Percentiles rank a stretch among this genome's conserved stretches.
Conservation (phyloP, 2,329 filamentous ascomycete species). For the Meredithiella fracta region DNA sequence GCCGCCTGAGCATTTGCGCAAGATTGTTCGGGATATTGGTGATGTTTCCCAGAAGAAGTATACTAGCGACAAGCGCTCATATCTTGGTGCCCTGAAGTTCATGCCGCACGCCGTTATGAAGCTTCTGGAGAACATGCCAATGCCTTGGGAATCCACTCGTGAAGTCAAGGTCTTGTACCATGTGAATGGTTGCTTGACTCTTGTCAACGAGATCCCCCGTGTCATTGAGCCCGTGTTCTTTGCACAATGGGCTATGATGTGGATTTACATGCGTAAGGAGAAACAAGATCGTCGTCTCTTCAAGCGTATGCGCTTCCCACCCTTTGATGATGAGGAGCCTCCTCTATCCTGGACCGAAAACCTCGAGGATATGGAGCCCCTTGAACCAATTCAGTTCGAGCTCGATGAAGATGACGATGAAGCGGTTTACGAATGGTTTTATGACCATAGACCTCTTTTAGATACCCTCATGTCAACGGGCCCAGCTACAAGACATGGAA, state of each 20-base stretch:
- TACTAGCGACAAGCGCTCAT: slow-evolving; percentile 94
- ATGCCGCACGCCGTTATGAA: slow-evolving; percentile 98
- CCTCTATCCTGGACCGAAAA: slow-evolving; percentile 97
- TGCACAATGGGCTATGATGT: slow-evolving; percentile 99
- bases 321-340: slow-evolving; percentile 96
- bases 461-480: slow-evolving; percentile 92
- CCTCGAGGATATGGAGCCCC: slow-evolving; percentile 91
- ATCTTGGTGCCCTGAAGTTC: slow-evolving; percentile 92
- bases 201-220: slow-evolving; percentile 90
- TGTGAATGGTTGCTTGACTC: slow-evolving; percentile 88
- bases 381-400: slow-evolving; percentile 98
- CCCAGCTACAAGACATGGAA: slow-evolving; percentile 97
- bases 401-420: slow-evolving; percentile 85
- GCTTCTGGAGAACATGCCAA: slow-evolving; percentile 96
- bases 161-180: slow-evolving; percentile 98
- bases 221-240: slow-evolving; percentile 97
- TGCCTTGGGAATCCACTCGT: slow-evolving; percentile 94
- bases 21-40: slow-evolving; percentile 96
- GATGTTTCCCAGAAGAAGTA: slow-evolving; percentile 99
- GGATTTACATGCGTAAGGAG: slow-evolving; percentile 93
- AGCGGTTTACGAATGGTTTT: slow-evolving; percentile 91
- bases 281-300: slow-evolving; percentile 93
- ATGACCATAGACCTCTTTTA: slow-evolving; percentile 77
- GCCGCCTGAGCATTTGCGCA: slow-evolving; percentile 93
- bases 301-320: slow-evolving; percentile 97